Evolutionary conservation across 805 yeast genomes (phyloP).

Genomic region (Teunomyces cretensis): DNA sequence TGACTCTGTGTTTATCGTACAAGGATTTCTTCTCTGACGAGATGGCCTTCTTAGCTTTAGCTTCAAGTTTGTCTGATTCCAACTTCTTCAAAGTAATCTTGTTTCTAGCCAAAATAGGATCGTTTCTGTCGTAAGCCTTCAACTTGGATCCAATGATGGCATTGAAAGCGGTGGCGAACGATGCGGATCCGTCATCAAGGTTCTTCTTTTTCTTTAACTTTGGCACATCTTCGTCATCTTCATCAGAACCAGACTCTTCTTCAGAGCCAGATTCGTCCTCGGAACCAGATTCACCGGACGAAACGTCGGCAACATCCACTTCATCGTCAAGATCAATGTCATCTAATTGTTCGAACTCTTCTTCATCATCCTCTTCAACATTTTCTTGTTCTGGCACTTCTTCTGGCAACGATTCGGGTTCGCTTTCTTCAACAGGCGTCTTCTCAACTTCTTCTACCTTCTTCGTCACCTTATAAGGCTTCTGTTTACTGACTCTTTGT

Average conservation of each 20-base stretch:
- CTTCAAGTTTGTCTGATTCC: conserved; percentile 79
- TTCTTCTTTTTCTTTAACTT: conserved; percentile 57
- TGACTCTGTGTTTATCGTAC: conserved; percentile 66
- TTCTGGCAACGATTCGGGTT: conserved; percentile 2
- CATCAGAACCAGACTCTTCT: conserved; percentile 7
- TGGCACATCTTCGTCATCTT: conserved; percentile 32
- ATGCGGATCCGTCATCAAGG: conserved; percentile 66
- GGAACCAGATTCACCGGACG: conserved; percentile 4
- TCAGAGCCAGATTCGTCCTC: conserved; percentile 10
- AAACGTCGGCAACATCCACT: conserved; percentile 7
- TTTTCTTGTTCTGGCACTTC: background rate
- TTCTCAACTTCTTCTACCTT: conserved; percentile 11
- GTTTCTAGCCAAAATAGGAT: conserved; percentile 89
- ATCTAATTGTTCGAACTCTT: conserved; percentile 14
- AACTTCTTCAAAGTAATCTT: conserved; percentile 66
- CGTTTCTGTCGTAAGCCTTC: conserved; percentile 84
- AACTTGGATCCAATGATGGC: conserved; percentile 82
- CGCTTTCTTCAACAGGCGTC: conserved; percentile 3
- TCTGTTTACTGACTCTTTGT: conserved; percentile 16
- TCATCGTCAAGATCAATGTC: conserved; percentile 15
- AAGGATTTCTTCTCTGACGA: conserved; percentile 68
- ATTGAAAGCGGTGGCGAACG: conserved; percentile 78
- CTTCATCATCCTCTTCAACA: conserved; percentile 8
- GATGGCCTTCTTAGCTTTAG: conserved; percentile 73
- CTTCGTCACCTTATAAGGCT: conserved; percentile 13